Conservation (phyloP, 345 rosid genomes). For the Melaleuca quinquenervia region DNA sequence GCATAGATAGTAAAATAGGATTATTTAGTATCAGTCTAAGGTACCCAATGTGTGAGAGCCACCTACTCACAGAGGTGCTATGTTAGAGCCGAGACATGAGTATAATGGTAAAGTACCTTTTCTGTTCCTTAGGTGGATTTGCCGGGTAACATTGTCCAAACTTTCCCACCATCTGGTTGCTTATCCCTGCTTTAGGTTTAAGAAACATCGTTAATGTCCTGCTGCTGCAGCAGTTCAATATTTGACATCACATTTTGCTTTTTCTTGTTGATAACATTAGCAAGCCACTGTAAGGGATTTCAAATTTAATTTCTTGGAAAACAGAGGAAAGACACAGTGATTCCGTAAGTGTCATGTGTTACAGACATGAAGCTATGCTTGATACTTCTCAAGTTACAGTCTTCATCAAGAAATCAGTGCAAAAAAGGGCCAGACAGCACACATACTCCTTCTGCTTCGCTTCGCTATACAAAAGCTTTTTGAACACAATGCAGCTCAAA, state of each 20-base stretch:
- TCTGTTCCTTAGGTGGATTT: slow-evolving; percentile 19
- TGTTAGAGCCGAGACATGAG: not conserved
- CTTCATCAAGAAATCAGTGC: not conserved
- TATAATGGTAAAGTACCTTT: slow-evolving; percentile 26
- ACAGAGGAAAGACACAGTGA: not conserved
- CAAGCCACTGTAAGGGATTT: not conserved
- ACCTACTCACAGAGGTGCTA: not conserved
- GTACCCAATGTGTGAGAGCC: not conserved
- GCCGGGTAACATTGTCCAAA: slow-evolving; percentile 8
- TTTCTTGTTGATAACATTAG: not conserved
- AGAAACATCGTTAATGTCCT: not conserved
- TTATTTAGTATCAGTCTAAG: not conserved
- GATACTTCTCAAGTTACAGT: not conserved
- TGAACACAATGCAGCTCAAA: not conserved
- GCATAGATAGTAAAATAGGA: not conserved
- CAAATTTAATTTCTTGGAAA: not conserved
- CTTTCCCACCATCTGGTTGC: slow-evolving; percentile 19
- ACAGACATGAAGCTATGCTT: not conserved
- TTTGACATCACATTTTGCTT: not conserved
- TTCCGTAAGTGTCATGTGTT: not conserved
- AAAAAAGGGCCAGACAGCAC: not conserved
- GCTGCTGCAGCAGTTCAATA: not conserved
- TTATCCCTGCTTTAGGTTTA: slow-evolving; percentile 18
- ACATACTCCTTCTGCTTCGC: not conserved
- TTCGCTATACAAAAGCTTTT: not conserved